Evolutionary conservation across 2,329 filamentous ascomycete genomes (phyloP).

Genomic region (Sporothrix variecibatus): DNA sequence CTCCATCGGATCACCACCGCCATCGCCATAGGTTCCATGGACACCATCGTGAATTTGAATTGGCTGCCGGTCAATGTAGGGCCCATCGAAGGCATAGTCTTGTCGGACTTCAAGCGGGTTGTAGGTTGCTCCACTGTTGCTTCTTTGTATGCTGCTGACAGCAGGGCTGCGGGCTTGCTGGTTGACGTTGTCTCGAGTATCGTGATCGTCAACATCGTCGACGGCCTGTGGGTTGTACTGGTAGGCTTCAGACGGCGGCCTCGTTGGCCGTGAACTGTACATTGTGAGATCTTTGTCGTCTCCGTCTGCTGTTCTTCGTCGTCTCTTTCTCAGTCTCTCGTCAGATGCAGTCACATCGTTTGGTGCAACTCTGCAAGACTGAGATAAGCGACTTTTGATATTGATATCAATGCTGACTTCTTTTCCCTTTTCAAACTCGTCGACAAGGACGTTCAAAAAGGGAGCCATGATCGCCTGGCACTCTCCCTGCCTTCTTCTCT

Average conservation of each 20-base stretch:
- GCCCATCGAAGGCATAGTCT: neutral
- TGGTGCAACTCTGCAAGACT: conserved; percentile 10
- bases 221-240: conserved; percentile 39
- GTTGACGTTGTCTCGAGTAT: neutral
- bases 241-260: conserved; percentile 31
- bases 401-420: neutral
- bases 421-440: too few species aligned
- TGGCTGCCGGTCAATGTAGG: neutral
- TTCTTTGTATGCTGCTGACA: neutral
- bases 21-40: neutral
- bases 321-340: neutral
- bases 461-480: too few species aligned
- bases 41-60: neutral
- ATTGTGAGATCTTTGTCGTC: neutral
- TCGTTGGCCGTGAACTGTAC: neutral
- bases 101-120: neutral
- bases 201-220: conserved; percentile 35
- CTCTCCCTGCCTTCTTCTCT: neutral
- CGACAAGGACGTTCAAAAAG: too few species aligned
- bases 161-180: neutral
- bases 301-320: neutral
- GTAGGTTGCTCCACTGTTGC: neutral
- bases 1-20: conserved; percentile 28
- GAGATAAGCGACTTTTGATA: neutral
- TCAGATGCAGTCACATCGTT: conserved; percentile 10